A percentile compares a stretch with the other conserved stretches of the same genome.
Conservation (phyloP, 768 basidiomycete genomes). For the Tricholoma terreum region DNA sequence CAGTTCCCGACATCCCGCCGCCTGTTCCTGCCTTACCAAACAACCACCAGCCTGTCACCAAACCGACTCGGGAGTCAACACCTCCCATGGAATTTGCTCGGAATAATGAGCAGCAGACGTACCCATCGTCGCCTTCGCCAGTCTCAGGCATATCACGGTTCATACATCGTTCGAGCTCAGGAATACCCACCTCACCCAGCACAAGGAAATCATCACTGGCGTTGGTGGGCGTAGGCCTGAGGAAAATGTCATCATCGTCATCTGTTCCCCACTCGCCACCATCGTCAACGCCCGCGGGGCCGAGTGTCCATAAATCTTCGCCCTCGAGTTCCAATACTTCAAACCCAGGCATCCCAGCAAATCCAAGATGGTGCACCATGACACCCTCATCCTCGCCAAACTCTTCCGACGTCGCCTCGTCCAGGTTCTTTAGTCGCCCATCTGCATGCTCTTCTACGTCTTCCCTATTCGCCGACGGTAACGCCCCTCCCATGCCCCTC, state of each 20-base stretch:
- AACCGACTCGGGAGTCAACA: no score
- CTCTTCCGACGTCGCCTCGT: conserved; percentile 55
- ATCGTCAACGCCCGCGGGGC: background rate
- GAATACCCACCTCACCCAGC: background rate
- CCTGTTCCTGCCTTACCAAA: conserved; percentile 63
- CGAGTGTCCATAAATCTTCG: background rate
- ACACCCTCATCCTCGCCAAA: conserved; percentile 62
- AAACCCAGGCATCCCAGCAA: background rate
- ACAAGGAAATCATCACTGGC: background rate
- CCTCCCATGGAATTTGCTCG: conserved; percentile 2
- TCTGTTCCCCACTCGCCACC: background rate
- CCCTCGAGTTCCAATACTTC: background rate
- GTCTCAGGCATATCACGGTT: background rate
- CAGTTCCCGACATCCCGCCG: conserved; percentile 31
- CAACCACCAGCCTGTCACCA: conserved; percentile 21
- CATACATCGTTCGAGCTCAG: background rate
- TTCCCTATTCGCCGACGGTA: conserved; percentile 37
- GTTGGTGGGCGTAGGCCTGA: background rate
- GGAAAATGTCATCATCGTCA: background rate
- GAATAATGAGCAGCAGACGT: conserved; percentile 12
- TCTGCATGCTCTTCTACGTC: conserved; percentile 55
- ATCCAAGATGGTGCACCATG: conserved; percentile 41
- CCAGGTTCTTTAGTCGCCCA: conserved; percentile 44
- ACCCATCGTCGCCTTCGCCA: conserved; percentile 6
- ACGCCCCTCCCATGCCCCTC: conserved; percentile 38